Base-by-base conservation (phyloP, 169 alveolate species). In the Miamiensis avidus region DNA sequence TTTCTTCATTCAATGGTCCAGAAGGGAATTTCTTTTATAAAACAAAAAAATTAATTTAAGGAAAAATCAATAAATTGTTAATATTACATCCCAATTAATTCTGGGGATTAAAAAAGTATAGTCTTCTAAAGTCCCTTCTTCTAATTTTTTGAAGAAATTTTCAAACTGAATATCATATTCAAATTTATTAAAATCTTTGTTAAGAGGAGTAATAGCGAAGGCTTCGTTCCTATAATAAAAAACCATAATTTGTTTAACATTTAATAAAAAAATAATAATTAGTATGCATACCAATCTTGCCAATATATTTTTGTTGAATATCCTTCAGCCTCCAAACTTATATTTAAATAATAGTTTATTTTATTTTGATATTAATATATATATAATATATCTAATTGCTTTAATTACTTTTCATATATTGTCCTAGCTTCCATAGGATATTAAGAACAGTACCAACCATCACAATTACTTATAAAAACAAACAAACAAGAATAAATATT, bases 41-140 rank as follows among this genome's bases (percentile, higher is more conserved):
- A 26, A 31, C 20, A 49, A 20, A 11, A 49, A 11, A 49, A 49
- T 49, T 49, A 49, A 49, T 49, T 11, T 49, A 49, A 11, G 20
- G 4, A 11, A 49, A 49, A 49, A 11, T 49, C 4, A 49, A 49
- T 49, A 49, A 49, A 49, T 49, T 4, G 69, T 49, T 11, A 11
- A 49, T 49, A 11, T 49, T 49, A 49, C 69, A 49, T 4, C 4
- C 69, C 69, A 49, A 20, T 11, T 11, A 49, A 49, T 49, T 11
- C 26, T 11, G 4, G 82, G 82, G 64, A 33, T 77, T 11, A 77
- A 33, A n/a, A 31, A 33, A 25, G 82, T 77, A 33, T 77, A 77
- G 72, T 77, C 33, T 25, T 33, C 65, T 30, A 77, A n/a, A 33
- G 31, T 77, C n/a, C 82, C 82, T 1, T n/a, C 33, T 33, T 31